Base-by-base conservation (phyloP, 345 rosid genomes). In the Balakata baccata region DNA sequence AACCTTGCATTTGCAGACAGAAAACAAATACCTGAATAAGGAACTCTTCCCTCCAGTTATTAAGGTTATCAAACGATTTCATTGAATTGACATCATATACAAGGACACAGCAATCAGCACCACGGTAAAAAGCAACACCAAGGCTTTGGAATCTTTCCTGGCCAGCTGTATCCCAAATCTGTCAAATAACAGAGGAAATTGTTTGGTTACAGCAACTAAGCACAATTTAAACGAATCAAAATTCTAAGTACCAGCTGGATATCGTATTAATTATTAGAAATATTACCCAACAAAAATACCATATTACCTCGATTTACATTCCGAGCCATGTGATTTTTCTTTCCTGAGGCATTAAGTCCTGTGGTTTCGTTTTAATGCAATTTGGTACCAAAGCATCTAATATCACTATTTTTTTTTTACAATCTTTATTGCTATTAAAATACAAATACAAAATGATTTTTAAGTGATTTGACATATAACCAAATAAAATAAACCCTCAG, bases 91-190 rank as follows among this genome's bases (percentile, higher is more conserved):
- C 97, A 86, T 92, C 95, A 67, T 92, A 74, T 22, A 89, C 95
- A 66, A 92, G 97, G 75, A 92, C 97, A 77, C 97, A 92, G 64
- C 97, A 90, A 76, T 92, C 97, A 1, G 97, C 97, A 20, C 97
- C 95, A 62, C 97, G 79, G 74, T 92, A 92, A 70, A 92, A 92
- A 6, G 97, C 95, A 13, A 92, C 97, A 58, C 93, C 97, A 8
- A 92, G 89, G 71, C 97, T 92, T 69, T 92, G 97, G 68, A 92
- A 92, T 64, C 97, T 85, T 70, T 92, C 97, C 82, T 92, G 97
- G 16, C 97, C 95, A 9, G 97, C 93, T 23, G 97, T 92, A 79
- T 92, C 97, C 97, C 97, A 92, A 75, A 92, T 88, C 97, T 92
- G 83, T 37, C 59, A 65, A 58, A 57, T 12, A 76, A 53, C 25